Conservation (phyloP, 148 eudicot genomes). For the Rhododendron ferrugineum region DNA sequence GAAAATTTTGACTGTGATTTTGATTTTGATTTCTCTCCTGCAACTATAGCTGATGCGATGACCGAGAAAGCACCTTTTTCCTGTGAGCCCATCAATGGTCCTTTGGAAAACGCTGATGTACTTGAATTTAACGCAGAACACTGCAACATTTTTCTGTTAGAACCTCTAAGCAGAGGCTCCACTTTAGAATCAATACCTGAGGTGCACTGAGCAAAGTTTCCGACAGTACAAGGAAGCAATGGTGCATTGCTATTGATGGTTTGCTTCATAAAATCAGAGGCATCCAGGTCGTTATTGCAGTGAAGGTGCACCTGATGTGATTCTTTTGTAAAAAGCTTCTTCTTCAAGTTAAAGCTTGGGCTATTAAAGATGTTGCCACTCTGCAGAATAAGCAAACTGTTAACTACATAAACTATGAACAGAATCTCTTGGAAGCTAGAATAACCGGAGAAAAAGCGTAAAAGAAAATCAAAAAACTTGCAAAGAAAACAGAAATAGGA, state of each 20-base stretch:
- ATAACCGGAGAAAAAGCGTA: not conserved
- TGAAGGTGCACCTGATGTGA: slow-evolving; percentile 16
- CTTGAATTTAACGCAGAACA: slow-evolving; percentile 66
- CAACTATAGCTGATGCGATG: slow-evolving; percentile 31
- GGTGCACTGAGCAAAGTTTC: slow-evolving; percentile 33
- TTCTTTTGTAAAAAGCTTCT: slow-evolving; percentile 13
- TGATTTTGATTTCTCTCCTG: slow-evolving; percentile 30
- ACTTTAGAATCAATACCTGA: slow-evolving; percentile 81
- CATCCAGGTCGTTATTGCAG: slow-evolving; percentile 29
- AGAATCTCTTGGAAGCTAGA: not conserved
- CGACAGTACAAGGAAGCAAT: slow-evolving; percentile 16
- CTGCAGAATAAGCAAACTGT: not conserved
- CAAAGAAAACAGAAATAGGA: not conserved
- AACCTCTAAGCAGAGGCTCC: slow-evolving; percentile 69
- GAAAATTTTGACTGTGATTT: slow-evolving; percentile 23
- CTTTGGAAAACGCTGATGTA: slow-evolving; percentile 80
- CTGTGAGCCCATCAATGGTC: slow-evolving; percentile 84
- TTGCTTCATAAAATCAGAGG: slow-evolving; percentile 29
- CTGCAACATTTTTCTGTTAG: slow-evolving; percentile 62
- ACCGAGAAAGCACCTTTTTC: slow-evolving; percentile 43
- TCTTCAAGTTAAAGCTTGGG: too few relatives aligned
- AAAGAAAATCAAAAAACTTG: not conserved
- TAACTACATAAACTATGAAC: slow-evolving; percentile 4
- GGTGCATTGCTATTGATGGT: slow-evolving; percentile 22
- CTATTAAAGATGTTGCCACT: too few relatives aligned